Evolutionary conservation across 176 grass and related monocot species (phyloP).

Genomic region (Microstegium vimineum): DNA sequence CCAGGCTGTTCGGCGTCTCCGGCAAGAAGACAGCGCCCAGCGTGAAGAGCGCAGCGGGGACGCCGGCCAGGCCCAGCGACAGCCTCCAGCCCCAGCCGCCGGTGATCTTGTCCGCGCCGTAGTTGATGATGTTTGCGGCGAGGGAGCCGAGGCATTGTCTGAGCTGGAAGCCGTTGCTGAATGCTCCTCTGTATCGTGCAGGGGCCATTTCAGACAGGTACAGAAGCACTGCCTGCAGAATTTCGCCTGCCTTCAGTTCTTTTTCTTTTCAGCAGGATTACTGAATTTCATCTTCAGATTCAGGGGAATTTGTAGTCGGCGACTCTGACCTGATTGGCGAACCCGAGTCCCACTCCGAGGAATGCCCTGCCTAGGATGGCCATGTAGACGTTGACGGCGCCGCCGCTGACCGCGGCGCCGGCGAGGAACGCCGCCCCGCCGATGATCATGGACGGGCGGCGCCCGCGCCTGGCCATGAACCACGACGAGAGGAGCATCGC

Average conservation of each 20-base stretch:
- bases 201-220: constrained; percentile 58
- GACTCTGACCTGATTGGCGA: constrained; percentile 34
- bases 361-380: constrained; percentile 47
- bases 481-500: constrained; percentile 38
- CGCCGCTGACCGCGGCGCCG: constrained; percentile 46
- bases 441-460: constrained; percentile 55
- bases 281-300: too few species aligned
- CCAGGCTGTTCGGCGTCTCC: constrained; percentile 51
- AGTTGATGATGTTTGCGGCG: constrained; percentile 40
- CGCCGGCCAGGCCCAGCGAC: constrained; percentile 33
- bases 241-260: background rate
- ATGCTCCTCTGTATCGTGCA: constrained; percentile 28
- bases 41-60: constrained; percentile 33
- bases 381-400: constrained; percentile 52
- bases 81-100: constrained; percentile 54
- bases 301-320: too few species aligned
- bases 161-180: constrained; percentile 59
- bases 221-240: constrained; percentile 36
- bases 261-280: too few species aligned
- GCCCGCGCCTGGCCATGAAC: constrained; percentile 34
- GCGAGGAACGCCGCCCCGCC: constrained; percentile 42
- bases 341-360: constrained; percentile 61
- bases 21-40: constrained; percentile 47
- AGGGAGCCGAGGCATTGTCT: constrained; percentile 28
- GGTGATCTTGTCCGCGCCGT: constrained; percentile 38